These are phyloP conservation scores for Bocquillonia castaneifolia DNA, from an alignment of 441 rosid species.

Conservation along the genomic window DNA sequence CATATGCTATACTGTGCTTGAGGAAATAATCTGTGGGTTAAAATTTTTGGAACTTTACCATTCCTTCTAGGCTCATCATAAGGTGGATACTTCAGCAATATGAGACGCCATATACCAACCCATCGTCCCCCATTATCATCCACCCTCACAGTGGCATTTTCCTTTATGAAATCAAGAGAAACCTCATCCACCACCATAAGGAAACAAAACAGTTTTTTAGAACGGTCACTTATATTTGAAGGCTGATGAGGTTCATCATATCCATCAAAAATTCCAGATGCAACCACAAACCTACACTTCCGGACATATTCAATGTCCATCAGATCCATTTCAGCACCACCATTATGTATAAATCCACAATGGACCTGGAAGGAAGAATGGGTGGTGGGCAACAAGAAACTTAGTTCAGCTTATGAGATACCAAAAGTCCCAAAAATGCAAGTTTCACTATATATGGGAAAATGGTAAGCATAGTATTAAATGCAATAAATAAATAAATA, in stretches of 20 bases:
- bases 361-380: conserved; percentile 49
- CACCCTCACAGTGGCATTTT: conserved; percentile 56
- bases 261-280: conserved; percentile 89
- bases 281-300: conserved; percentile 82
- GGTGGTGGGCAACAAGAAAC: conserved; percentile 9
- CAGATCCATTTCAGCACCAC: conserved; percentile 82
- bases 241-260: conserved; percentile 92
- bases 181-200: conserved; percentile 85
- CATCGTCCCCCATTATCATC: conserved; percentile 65
- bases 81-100: conserved; percentile 70
- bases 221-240: conserved; percentile 65
- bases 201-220: conserved; percentile 80
- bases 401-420: not conserved
- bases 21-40: conserved; percentile 95
- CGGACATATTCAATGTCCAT: conserved; percentile 56
- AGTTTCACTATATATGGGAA: not conserved
- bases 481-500: too few species aligned
- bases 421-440: not conserved
- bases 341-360: conserved; percentile 74
- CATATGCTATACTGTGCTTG: conserved; percentile 91
- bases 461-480: not conserved
- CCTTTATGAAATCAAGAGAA: conserved; percentile 57
- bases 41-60: conserved; percentile 92
- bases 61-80: conserved; percentile 96
- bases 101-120: conserved; percentile 93